These are phyloP conservation scores for Mycena belliarum DNA, from an alignment of 768 basidiomycete genomes.

Conservation along the genomic window DNA sequence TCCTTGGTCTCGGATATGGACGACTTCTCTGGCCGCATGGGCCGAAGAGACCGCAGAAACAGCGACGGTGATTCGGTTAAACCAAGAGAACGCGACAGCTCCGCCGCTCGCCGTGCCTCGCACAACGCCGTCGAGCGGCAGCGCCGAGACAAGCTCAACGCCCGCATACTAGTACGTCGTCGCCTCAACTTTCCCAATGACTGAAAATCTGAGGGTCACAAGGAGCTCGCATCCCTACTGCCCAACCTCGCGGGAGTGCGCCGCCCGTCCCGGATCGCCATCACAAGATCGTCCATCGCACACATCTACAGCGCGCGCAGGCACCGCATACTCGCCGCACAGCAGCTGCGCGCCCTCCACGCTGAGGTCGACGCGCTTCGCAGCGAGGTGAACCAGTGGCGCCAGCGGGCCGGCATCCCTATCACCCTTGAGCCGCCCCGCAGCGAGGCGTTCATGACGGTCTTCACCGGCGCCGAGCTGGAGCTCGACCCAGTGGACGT, in stretches of 20 bases:
- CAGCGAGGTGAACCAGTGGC: conserved; percentile 19
- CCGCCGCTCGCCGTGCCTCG: conserved; percentile 73
- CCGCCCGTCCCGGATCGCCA: conserved; percentile 75
- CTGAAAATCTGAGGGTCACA: too few relatives aligned
- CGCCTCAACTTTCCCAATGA: too few relatives aligned
- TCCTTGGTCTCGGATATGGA: conserved; percentile 9
- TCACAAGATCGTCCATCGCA: conserved; percentile 76
- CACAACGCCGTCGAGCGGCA: conserved; percentile 81
- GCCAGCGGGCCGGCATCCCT: conserved; percentile 11
- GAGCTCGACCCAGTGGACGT: conserved; percentile 17
- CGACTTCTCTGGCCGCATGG: background rate
- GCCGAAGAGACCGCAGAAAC: background rate
- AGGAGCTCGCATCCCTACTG: conserved; percentile 65
- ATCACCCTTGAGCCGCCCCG: conserved; percentile 8
- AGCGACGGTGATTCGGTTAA: conserved; percentile 1
- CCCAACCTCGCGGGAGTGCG: conserved; percentile 69
- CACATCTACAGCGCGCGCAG: conserved; percentile 61
- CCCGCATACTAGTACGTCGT: conserved; percentile 54
- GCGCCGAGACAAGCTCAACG: conserved; percentile 71
- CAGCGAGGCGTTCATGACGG: conserved; percentile 13
- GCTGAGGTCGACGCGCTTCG: conserved; percentile 17
- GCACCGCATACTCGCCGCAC: conserved; percentile 60
- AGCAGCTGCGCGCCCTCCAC: conserved; percentile 12
- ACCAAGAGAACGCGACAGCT: conserved; percentile 26
- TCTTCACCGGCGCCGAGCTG: conserved; percentile 16